These are phyloP conservation scores for Blastocystis sp. DNA, from an alignment of 352 stramenopile species.

Conservation along the genomic window DNA sequence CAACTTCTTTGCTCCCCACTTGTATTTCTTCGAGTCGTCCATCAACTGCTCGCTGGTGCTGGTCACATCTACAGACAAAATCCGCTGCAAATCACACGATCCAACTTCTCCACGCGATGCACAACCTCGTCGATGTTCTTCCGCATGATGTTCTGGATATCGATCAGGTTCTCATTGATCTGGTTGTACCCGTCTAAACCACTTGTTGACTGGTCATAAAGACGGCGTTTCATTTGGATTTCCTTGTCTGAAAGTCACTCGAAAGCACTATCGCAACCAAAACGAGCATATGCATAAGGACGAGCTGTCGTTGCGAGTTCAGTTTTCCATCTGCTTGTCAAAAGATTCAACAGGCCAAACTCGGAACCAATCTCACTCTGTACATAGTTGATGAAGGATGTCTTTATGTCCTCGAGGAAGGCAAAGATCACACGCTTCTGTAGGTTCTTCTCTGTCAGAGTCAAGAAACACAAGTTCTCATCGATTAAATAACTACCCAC, in stretches of 20 bases:
- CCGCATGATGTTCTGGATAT: constrained; percentile 62
- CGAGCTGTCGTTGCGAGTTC: constrained; percentile 24
- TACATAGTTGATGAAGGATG: constrained; percentile 28
- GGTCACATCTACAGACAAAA: not conserved
- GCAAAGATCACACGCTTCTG: constrained; percentile 32
- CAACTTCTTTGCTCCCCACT: constrained; percentile 62
- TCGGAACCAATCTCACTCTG: constrained; percentile 42
- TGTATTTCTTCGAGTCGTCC: constrained; percentile 61
- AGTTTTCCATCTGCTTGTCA: constrained; percentile 33
- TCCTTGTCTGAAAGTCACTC: constrained; percentile 13
- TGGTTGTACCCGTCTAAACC: constrained; percentile 23
- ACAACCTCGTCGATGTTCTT: constrained; percentile 62
- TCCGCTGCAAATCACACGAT: not conserved
- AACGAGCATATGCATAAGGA: constrained; percentile 28
- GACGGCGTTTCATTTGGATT: constrained; percentile 31
- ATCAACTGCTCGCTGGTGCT: not conserved
- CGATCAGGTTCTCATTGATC: constrained; percentile 59
- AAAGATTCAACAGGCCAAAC: not conserved
- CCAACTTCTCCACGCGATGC: constrained; percentile 48
- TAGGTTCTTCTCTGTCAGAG: constrained; percentile 55
- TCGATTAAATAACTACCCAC: constrained; percentile 40
- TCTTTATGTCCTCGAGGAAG: constrained; percentile 51
- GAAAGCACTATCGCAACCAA: not conserved
- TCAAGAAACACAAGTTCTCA: constrained; percentile 60
- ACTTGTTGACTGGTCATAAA: not conserved